Percentiles rank a stretch among this genome's conserved stretches.
Conservation (phyloP, 306 rosid genomes). For the Ormosia semicastrata region DNA sequence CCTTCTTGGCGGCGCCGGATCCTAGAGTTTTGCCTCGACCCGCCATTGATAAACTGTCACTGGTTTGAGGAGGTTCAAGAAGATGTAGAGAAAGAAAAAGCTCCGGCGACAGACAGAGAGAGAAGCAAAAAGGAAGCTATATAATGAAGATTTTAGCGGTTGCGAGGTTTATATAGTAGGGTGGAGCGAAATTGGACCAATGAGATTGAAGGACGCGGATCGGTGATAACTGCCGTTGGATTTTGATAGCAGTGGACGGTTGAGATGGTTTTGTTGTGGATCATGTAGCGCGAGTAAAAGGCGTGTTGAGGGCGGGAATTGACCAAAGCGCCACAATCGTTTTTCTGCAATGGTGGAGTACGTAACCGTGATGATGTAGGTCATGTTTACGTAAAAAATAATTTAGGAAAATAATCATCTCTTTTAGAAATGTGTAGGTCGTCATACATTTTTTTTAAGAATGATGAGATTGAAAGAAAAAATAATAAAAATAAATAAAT, state of each 20-base stretch:
- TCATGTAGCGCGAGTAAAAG: background rate
- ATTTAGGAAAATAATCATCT: no score
- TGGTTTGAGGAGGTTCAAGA: background rate
- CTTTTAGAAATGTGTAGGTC: no score
- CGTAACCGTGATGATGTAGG: no score
- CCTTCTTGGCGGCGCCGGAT: conserved; percentile 76
- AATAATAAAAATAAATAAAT: no score
- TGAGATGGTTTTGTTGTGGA: conserved; percentile 1
- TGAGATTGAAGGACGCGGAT: conserved; percentile 48
- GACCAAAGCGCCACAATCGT: background rate
- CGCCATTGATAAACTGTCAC: background rate
- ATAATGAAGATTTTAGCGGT: background rate
- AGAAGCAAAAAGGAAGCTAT: no score
- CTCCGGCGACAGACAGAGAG: background rate
- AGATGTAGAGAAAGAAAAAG: background rate
- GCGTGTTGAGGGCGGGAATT: background rate
- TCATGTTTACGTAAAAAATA: no score
- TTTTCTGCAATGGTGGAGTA: no score
- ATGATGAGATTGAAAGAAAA: no score
- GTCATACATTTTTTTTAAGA: no score
- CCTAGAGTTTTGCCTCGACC: conserved; percentile 84
- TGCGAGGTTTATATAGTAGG: conserved; percentile 42
- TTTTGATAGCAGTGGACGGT: conserved; percentile 24
- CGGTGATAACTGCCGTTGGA: conserved; percentile 21
- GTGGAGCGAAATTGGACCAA: conserved; percentile 30